These are phyloP conservation scores for Colletotrichum liriopes DNA, from an alignment of 2,329 filamentous ascomycete species.

Conservation along the genomic window DNA sequence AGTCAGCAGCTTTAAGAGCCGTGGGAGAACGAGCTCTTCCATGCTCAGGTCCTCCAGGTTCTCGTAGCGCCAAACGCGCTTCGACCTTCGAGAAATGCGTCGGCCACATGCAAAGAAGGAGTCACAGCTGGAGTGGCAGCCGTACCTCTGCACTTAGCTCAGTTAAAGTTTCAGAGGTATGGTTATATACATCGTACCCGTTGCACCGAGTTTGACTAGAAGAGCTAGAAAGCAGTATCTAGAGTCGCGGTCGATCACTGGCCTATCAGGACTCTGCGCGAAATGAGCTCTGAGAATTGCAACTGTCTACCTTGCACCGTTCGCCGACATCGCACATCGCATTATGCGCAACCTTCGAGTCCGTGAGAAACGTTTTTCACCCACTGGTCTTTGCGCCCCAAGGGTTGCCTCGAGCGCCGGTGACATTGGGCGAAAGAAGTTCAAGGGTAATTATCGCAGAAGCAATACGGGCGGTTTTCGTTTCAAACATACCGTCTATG, in stretches of 20 bases:
- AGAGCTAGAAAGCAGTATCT: slow-evolving; percentile 8
- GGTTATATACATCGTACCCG: not conserved
- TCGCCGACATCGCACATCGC: slow-evolving; percentile 36
- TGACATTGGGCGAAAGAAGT: not conserved
- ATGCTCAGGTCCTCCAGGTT: not conserved
- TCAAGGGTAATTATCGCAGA: not conserved
- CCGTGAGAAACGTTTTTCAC: not conserved
- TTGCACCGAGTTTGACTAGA: slow-evolving; percentile 13
- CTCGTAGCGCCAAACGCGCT: slow-evolving; percentile 14
- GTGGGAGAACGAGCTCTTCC: not conserved
- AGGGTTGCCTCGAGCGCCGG: not conserved
- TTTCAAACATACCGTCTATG: not conserved
- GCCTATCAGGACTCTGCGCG: slow-evolving; percentile 16
- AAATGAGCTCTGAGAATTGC: slow-evolving; percentile 16
- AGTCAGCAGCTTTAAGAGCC: slow-evolving; percentile 21
- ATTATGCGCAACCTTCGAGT: not conserved
- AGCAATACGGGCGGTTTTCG: not conserved
- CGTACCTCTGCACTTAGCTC: slow-evolving; percentile 1
- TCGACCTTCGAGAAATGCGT: not conserved
- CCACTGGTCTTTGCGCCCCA: not conserved
- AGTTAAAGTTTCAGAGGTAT: not conserved
- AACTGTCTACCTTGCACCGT: slow-evolving; percentile 3
- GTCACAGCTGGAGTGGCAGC: not conserved
- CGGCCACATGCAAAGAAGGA: not conserved
- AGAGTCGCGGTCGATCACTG: not conserved